Base-by-base conservation (phyloP, 2,329 filamentous ascomycete species). In the Ophioceras dolichostomum region DNA sequence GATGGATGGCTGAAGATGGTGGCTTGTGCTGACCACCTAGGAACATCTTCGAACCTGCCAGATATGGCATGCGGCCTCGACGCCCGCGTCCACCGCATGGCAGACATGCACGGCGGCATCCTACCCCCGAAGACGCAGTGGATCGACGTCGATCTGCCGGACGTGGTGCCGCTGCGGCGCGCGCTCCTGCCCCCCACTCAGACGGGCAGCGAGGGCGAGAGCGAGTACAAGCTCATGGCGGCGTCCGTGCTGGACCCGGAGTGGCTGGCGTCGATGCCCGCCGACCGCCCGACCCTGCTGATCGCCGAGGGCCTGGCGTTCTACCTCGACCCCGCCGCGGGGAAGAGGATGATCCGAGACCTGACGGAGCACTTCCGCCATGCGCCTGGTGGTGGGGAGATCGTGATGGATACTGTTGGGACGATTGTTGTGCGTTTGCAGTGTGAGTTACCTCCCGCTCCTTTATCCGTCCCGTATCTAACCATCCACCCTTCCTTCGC, bases 131-230 rank as follows among this genome's bases (percentile, higher is more conserved):
- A 32, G 4, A 24, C 37, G 12, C 29, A 30, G 10, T 58, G 56
- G 57, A 48, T 59, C 38, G 56, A 59, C 26, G 41, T 56, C 18
- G 57, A 60, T 34, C 38, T 57, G 13, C 53, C 53, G 24, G 54
- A 58, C 13, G 55, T 58, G 9, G 42, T 56, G n/a, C 47, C 47
- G 5, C 44, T 59, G 27, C 54, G 57, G 5, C 37, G 39, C 7
- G 45, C 44, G 27, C 41, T 58, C 4, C 43, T 52, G 2, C 45
- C 49, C 4, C 33, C 39, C 9, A 45, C 48, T 2, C 40, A 38
- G 12, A 21, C 22, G 14, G 30, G 20, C 10, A 3, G 20, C 20
- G 20, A 32, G 28, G 19, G 16, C 17, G 36, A 21, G 8, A 44
- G 44, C 20, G 48, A 53, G 17, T 59, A 59, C 38, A 37, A 10